Base-by-base conservation (phyloP, 305 asterid species). In the Solanum hybrid region DNA sequence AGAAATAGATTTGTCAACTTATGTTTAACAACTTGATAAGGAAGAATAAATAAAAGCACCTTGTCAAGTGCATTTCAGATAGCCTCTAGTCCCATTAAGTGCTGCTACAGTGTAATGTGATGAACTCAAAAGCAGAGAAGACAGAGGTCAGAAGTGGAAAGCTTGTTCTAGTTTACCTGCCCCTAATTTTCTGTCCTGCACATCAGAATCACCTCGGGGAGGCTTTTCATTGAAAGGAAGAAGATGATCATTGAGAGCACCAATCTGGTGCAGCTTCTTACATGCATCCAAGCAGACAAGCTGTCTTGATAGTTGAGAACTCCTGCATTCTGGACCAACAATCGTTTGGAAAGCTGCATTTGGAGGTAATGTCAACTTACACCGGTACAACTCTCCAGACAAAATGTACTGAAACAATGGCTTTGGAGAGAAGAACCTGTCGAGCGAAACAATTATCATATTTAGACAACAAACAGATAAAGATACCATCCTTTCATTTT, bases 281-380 rank as follows among this genome's bases (percentile, higher is more conserved):
- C 98, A 96, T 14, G 99, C 99, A 88, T 95, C 96, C 92, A 97
- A 93, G 94, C 99, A 95, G 78, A 92, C 98, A 26, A 94, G 97
- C 92, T 97, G 95, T 91, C 95, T 96, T 6, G 99, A 92, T 32
- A 89, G 27, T 88, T 91, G 93, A 64, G 88, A 76, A 81, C 64
- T 94, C 85, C 91, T 42, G 80, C 95, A 93, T 87, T 90, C 92
- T 71, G 98, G 97, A 46, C 99, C 98, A 75, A 89, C 87, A 22
- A 91, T 87, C 81, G 95, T 94, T 90, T 92, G 94, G 90, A 97
- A 90, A 80, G 97, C 93, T 85, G 99, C 98, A 93, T 91, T 93
- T 79, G 94, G 94, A 81, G 99, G 99, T 90, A 97, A 92, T 77
- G 92, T 94, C 91, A 97, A 88, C 90, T 90, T 94, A 90, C 99